Evolutionary conservation across 306 rosid species (phyloP), one percentile per base, ranked within the genome.

Genomic region (Arachis stenosperma): DNA sequence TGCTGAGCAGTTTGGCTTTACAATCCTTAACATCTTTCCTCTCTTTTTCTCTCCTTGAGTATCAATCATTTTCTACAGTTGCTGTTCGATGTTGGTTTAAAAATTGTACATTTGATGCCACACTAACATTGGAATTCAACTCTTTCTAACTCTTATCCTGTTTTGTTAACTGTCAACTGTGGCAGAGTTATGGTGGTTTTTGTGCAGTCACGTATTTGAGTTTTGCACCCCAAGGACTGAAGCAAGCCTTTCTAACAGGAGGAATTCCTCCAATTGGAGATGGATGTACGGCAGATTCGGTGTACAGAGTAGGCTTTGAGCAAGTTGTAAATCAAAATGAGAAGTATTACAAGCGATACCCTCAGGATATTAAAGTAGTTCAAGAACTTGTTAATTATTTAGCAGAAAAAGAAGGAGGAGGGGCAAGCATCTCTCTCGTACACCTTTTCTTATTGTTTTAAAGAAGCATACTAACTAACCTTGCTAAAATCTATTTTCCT

Each of bases 161-260:
- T 65, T 70, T 9, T 42, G 67, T 12, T 51, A 11, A 57, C 59
- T 42, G 67, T 12, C 43, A 11, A 57, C 59, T 62, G 70, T 67
- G 84, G 82, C 82, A 89, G 97, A 91, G 96, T 86, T 94, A 57
- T 69, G 97, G 97, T 79, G 99, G 99, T 40, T 94, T 89, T 84
- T 94, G 99, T 84, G 90, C 89, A 2, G 89, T 91, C 76, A 94
- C 97, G 5, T 94, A 91, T 89, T 82, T 94, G 84, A 91, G 99
- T 81, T 89, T 94, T 73, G 99, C 99, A 43, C 91, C 90, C 7
- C 79, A 91, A 67, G 99, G 97, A 75, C 77, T 94, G 80, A 87
- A 83, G 43, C 93, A 89, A 81, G 97, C 78, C 78, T 87, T 94
- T 84, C 15, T 94, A 74, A 94, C 97, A 2, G 99, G 99, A 69